phyloP scores from a whole-genome alignment of 1,284 basidiomycete species.

The Sporisorium graminicola region DNA sequence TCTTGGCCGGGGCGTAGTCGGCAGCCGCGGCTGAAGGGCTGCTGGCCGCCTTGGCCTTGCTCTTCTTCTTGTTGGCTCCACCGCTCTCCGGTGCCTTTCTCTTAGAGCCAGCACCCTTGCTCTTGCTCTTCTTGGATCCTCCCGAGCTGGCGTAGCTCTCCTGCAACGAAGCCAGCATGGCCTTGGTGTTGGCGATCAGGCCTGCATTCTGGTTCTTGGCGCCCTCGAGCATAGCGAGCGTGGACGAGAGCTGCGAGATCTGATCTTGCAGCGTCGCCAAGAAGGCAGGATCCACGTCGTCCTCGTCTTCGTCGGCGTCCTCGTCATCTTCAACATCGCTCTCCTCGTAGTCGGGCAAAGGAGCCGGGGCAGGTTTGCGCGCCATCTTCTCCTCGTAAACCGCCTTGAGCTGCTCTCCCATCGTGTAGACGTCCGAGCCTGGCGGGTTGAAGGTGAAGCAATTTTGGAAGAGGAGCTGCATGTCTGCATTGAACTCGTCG shows the following conservation, averaged over 20 bases:
- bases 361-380: slow-evolving; percentile 75
- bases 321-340: slow-evolving; percentile 71
- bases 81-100: slow-evolving; percentile 51
- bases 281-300: slow-evolving; percentile 54
- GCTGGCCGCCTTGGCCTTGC: slow-evolving; percentile 45
- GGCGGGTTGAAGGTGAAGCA: slow-evolving; percentile 92
- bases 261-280: slow-evolving; percentile 57
- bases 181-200: slow-evolving; percentile 60
- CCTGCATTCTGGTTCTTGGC: slow-evolving; percentile 61
- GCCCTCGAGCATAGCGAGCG: slow-evolving; percentile 60
- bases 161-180: slow-evolving; percentile 57
- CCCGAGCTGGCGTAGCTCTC: slow-evolving; percentile 52
- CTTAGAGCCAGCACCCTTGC: slow-evolving; percentile 47
- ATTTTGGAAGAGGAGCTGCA: slow-evolving; percentile 93
- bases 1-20: slow-evolving; percentile 50
- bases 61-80: slow-evolving; percentile 44
- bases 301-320: slow-evolving; percentile 60
- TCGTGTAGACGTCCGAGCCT: slow-evolving; percentile 84
- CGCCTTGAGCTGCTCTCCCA: slow-evolving; percentile 75
- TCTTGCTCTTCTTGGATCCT: slow-evolving; percentile 58
- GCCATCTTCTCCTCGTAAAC: slow-evolving; percentile 93
- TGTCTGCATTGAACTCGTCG: slow-evolving; percentile 86
- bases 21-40: slow-evolving; percentile 33
- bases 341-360: slow-evolving; percentile 65
- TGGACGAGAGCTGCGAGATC: slow-evolving; percentile 57